Evolutionary conservation across 2,329 filamentous ascomycete species (phyloP), one percentile per base, ranked within the genome.

Genomic region (Myriosclerotinia duriaeana): DNA sequence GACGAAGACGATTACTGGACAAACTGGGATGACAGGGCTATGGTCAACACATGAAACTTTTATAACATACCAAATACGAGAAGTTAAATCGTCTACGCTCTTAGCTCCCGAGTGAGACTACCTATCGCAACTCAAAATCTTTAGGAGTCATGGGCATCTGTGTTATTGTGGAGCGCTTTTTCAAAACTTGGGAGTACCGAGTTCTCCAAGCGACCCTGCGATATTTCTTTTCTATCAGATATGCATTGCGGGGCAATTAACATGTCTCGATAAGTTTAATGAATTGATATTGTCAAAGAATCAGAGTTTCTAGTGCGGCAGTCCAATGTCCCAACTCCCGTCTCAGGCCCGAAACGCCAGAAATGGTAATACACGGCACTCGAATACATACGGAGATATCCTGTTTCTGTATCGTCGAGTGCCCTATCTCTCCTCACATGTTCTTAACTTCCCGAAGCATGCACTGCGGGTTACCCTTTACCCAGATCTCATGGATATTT

Each of bases 1-100:
- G 93, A 78, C 87, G 92, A 77, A 85, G 89, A 78, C 92, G 89
- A 77, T 80, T 99, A 69, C 80, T 99, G 72, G 92, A 97, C 73
- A 94, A 95, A 80, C 53, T 77, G 40, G 75, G 75, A 36, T 76
- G 42, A 68, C 11, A 50, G 42, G n/a, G 26, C 14, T 17, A 38
- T 26, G 17, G 4, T n/a, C 22, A 9, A 6, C 7, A n/a, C 42
- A 42, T 22, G 15, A 53, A 11, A 30, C 12, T n/a, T 44, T 14
- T 44, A 53, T 55, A 44, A 20, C 38, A 44, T 63, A 34, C 30
- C 48, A 17, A 63, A 34, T 26, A 34, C 60, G 60, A 55, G 48
- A 50, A 38, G 15, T 38, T 14, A 38, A 60, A 38, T 38, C 20
- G 11, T 38, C 30, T 60, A 17, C 2, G 12, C 26, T 60, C 46